Evolutionary conservation across 2,329 filamentous ascomycete genomes (phyloP).

Genomic region (Hypocrella siamensis): DNA sequence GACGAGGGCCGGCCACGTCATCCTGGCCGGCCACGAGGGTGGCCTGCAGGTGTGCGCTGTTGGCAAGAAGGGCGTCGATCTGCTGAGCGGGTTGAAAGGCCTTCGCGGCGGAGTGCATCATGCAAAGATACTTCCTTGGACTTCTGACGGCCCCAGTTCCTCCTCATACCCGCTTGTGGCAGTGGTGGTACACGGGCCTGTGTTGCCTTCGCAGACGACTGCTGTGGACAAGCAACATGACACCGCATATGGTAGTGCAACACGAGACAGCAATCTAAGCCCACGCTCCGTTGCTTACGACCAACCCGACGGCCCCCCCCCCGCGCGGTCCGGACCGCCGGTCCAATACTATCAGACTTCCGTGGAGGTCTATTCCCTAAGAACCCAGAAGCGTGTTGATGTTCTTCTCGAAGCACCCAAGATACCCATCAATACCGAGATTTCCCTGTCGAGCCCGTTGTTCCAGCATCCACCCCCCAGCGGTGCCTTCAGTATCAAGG

Average conservation of each 20-base stretch:
- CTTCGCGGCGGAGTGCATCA: slow-evolving; percentile 65
- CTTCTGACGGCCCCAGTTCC: slow-evolving; percentile 33
- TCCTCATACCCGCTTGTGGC: slow-evolving; percentile 58
- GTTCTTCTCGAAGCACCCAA: slow-evolving; percentile 59
- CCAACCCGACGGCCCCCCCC: no score
- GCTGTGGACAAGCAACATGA: slow-evolving; percentile 20
- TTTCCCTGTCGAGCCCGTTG: slow-evolving; percentile 43
- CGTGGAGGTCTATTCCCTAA: slow-evolving; percentile 77
- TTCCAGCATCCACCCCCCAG: slow-evolving; percentile 54
- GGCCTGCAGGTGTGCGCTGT: slow-evolving; percentile 62
- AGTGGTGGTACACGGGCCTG: slow-evolving; percentile 65
- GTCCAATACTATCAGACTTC: slow-evolving; percentile 66
- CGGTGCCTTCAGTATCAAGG: slow-evolving; percentile 59
- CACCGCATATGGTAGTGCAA: slow-evolving; percentile 14
- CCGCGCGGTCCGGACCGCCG: slow-evolving; percentile 17
- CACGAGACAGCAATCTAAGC: no score
- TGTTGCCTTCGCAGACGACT: slow-evolving; percentile 27
- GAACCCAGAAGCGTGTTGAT: slow-evolving; percentile 53
- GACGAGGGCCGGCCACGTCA: slow-evolving; percentile 40
- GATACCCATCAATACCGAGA: slow-evolving; percentile 36
- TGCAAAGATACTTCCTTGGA: slow-evolving; percentile 70
- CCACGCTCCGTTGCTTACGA: no score
- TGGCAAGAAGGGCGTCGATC: slow-evolving; percentile 54
- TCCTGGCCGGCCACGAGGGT: slow-evolving; percentile 68
- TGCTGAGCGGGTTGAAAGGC: slow-evolving; percentile 56